phyloP scores from a whole-genome alignment of 805 yeast genomes.

The Suhomyces pyralidae region DNA sequence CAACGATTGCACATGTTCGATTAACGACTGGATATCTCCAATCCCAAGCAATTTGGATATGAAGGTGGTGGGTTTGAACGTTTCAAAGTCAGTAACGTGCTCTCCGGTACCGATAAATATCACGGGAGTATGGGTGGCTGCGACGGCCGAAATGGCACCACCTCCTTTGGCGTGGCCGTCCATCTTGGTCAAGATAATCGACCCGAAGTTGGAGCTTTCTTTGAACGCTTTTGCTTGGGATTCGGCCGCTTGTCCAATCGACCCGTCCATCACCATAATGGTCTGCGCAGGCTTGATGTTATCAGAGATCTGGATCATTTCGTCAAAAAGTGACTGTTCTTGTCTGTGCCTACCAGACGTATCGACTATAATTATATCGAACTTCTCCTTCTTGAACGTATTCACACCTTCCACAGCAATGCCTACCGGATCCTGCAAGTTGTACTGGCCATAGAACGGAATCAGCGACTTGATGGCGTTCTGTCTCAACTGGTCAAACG shows the following conservation, averaged over 20 bases:
- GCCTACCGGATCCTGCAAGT: constrained; percentile 92
- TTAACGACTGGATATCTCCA: constrained; percentile 89
- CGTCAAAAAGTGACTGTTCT: constrained; percentile 85
- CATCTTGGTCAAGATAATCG: constrained; percentile 91
- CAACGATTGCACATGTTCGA: constrained; percentile 89
- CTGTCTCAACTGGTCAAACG: constrained; percentile 96
- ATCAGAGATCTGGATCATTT: constrained; percentile 89
- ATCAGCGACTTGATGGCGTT: constrained; percentile 93
- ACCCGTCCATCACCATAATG: constrained; percentile 94
- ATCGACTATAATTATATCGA: constrained; percentile 92
- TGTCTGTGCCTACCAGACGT: constrained; percentile 98
- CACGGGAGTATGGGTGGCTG: constrained; percentile 93
- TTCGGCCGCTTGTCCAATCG: constrained; percentile 98
- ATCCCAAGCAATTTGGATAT: constrained; percentile 91
- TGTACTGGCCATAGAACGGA: constrained; percentile 92
- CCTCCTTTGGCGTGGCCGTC: constrained; percentile 99
- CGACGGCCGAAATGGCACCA: constrained; percentile 98
- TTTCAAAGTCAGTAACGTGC: constrained; percentile 89
- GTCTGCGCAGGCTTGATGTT: constrained; percentile 94
- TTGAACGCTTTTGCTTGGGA: constrained; percentile 91
- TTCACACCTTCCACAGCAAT: constrained; percentile 91
- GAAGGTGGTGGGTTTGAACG: constrained; percentile 85
- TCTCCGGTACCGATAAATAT: constrained; percentile 98
- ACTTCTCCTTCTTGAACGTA: constrained; percentile 84
- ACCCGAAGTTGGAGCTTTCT: constrained; percentile 89